Evolutionary conservation across 2,329 filamentous ascomycete genomes (phyloP).

Genomic region (Apiospora sp.): DNA sequence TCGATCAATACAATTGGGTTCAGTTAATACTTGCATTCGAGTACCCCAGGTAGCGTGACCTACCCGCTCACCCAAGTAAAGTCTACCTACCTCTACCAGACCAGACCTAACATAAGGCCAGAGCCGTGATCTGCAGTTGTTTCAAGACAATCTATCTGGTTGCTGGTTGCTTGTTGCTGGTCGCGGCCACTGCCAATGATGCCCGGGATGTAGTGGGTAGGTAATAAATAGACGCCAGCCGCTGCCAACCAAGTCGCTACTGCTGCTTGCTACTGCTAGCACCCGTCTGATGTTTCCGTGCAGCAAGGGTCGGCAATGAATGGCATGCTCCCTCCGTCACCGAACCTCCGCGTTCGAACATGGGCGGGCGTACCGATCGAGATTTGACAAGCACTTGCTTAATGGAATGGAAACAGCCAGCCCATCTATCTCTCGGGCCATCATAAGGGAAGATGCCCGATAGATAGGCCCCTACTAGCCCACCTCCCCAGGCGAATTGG

Average conservation of each 20-base stretch:
- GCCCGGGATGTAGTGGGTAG: neutral
- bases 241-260: neutral
- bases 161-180: neutral
- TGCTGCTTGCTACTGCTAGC: neutral
- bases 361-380: neutral
- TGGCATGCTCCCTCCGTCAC: neutral
- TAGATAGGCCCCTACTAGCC: neutral
- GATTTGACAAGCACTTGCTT: neutral
- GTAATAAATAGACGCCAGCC: neutral
- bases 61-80: neutral
- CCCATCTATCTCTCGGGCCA: neutral
- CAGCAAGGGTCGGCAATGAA: neutral
- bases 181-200: neutral
- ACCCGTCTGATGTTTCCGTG: neutral
- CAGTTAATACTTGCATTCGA: neutral
- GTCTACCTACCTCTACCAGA: neutral
- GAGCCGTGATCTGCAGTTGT: constrained; percentile 14
- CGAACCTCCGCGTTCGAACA: neutral
- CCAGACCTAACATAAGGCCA: neutral
- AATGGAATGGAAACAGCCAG: neutral
- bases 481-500: neutral
- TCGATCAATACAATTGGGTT: constrained; percentile 16
- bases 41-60: neutral
- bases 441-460: neutral
- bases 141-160: constrained; percentile 4